Conservation (phyloP, 306 rosid species). For the Castanopsis chinensis region DNA sequence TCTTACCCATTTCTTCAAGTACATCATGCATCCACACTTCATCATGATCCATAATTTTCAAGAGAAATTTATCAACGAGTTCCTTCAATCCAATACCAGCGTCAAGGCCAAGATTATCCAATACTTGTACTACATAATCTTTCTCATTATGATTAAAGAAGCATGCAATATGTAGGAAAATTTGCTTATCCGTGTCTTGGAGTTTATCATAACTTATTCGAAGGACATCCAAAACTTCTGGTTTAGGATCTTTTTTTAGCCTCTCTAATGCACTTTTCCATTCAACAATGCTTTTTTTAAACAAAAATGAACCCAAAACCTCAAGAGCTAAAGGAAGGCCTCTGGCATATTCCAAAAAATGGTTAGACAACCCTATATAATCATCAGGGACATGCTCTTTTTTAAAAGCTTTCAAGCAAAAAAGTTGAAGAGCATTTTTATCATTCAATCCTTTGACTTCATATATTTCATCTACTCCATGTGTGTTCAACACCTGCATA, state of each 20-base stretch:
- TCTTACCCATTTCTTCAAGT: not conserved
- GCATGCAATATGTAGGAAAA: not conserved
- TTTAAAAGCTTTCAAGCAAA: not conserved
- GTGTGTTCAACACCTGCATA: not conserved
- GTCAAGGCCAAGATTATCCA: not conserved
- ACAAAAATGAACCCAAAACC: not conserved
- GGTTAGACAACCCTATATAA: accelerated
- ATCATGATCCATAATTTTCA: not conserved
- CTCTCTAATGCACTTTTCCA: not conserved
- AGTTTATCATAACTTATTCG: not conserved
- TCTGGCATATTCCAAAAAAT: accelerated
- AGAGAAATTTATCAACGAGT: not conserved
- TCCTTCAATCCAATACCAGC: not conserved
- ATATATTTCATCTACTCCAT: not conserved
- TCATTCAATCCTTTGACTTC: not conserved
- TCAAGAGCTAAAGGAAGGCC: not conserved
- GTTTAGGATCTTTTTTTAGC: not conserved
- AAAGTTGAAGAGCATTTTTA: not conserved
- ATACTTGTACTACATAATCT: not conserved
- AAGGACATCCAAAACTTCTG: not conserved
- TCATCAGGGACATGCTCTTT: not conserved
- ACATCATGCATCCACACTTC: not conserved
- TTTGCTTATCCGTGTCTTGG: not conserved
- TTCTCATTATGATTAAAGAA: not conserved
- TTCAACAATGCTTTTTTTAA: not conserved